Evolutionary conservation across 1,284 basidiomycete genomes (phyloP).

Genomic region (Tilletia horrida): DNA sequence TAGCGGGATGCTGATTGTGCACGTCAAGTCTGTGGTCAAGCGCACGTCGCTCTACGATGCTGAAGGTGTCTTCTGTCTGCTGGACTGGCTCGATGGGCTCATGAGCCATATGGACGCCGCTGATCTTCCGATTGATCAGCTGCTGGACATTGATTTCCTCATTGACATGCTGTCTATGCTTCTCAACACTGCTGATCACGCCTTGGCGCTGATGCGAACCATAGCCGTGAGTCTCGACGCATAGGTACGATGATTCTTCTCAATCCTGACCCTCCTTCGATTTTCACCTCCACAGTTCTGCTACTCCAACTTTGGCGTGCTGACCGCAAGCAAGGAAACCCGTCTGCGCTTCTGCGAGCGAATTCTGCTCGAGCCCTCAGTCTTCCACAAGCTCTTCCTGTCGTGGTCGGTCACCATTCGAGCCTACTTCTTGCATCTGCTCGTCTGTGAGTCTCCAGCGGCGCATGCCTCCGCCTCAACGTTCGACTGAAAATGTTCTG

Average conservation of each 20-base stretch:
- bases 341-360: slow-evolving; percentile 46
- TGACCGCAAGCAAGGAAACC: slow-evolving; percentile 35
- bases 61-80: slow-evolving; percentile 49
- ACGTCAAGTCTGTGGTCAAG: slow-evolving; percentile 49
- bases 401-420: slow-evolving; percentile 53
- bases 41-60: slow-evolving; percentile 50
- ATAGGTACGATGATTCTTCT: background rate
- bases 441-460: slow-evolving; percentile 31
- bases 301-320: slow-evolving; percentile 49
- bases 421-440: slow-evolving; percentile 49
- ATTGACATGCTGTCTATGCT: slow-evolving; percentile 43
- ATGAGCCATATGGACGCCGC: slow-evolving; percentile 46
- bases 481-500: background rate
- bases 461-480: no score
- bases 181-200: slow-evolving; percentile 48
- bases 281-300: slow-evolving; percentile 29
- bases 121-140: slow-evolving; percentile 35
- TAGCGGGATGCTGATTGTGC: slow-evolving; percentile 42
- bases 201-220: slow-evolving; percentile 49
- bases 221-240: slow-evolving; percentile 32
- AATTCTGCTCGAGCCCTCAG: slow-evolving; percentile 40
- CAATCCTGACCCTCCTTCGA: background rate
- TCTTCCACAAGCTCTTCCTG: slow-evolving; percentile 51
- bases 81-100: slow-evolving; percentile 50
- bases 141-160: slow-evolving; percentile 47